Percentiles rank a stretch among this genome's conserved stretches.
phyloP scores from a whole-genome alignment of 768 basidiomycete genomes.

The Calvatia gigantea region DNA sequence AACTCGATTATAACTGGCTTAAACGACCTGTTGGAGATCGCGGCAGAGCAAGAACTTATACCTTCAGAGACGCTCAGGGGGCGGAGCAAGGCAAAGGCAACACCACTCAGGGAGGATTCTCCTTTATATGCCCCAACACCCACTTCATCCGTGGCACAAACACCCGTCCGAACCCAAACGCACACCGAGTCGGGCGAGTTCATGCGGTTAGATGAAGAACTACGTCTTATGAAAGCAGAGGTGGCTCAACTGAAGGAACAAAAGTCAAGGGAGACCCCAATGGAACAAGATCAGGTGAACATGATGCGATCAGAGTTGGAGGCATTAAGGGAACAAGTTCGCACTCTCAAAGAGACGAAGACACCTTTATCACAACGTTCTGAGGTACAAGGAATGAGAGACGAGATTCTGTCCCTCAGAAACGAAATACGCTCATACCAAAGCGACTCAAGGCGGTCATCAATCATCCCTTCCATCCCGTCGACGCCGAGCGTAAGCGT shows the following conservation, averaged over 20 bases:
- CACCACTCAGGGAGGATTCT: background rate
- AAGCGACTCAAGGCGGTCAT: background rate
- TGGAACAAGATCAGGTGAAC: background rate
- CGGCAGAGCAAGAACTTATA: slow-evolving; percentile 7
- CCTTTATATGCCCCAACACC: background rate
- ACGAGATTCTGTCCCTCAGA: slow-evolving; percentile 6
- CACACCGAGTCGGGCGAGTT: slow-evolving; percentile 4
- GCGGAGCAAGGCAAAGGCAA: background rate
- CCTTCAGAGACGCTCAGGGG: background rate
- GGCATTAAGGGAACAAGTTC: slow-evolving; percentile 6
- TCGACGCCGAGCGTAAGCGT: slow-evolving; percentile 5
- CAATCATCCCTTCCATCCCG: background rate
- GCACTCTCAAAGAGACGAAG: slow-evolving; percentile 4
- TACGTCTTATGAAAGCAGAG: slow-evolving; percentile 6
- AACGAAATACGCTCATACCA: slow-evolving; percentile 7
- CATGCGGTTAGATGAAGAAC: background rate
- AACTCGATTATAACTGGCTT: slow-evolving; percentile 29
- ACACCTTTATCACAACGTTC: background rate
- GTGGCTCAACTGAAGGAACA: slow-evolving; percentile 5
- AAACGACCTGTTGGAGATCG: slow-evolving; percentile 11
- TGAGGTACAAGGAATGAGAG: slow-evolving; percentile 5
- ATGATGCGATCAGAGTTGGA: slow-evolving; percentile 7
- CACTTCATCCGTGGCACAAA: background rate
- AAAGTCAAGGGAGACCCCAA: background rate
- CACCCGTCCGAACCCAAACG: background rate